Evolutionary conservation across 345 rosid species (phyloP), one percentile per base, ranked within the genome.

Genomic region (Nasturtium officinale): DNA sequence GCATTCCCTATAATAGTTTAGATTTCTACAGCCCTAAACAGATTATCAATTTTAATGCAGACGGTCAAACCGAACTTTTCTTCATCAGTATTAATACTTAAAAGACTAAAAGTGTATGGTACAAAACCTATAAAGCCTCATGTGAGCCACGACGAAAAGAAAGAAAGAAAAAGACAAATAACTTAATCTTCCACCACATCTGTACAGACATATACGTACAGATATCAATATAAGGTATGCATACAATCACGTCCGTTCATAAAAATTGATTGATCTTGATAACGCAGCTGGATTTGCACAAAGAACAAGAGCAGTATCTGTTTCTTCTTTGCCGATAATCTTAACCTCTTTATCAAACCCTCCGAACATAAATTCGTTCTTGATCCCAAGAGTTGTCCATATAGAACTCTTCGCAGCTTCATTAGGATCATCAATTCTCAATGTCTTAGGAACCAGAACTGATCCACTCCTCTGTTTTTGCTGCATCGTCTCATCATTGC

Each of bases 281-380:
- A 92, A 75, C 56, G 98, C 96, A 16, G 96, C 96, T 8, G 98
- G 98, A 65, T 92, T 92, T 17, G 95, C 92, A 21, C 18, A 69
- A 67, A 88, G 65, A 9, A 73, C 81, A 2, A 83, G 83, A 43
- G 86, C 79, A 43, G 83, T 55, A 71, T 88, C 83, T 25, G 81
- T 62, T 55, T 64, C 70, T 38, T 70, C 61, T 33, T 57, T 56
- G 47, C 29, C 71, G 61, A 33, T 72, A 68, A 43, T 54, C 79
- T 76, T 86, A 51, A 10, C 46, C 26, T 66, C 86, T 63, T 78
- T 78, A 40, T 83, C 81, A 73, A 88, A 83, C 57, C 86, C 88
- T 74, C 79, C 84, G 65, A 88, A 84, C 65, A 88, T 55, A 18
- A 81, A 76, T 50, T 86, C 90, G 30, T 83, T 85, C 78, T 79